Evolutionary conservation across 768 basidiomycete genomes (phyloP).

Genomic region (Leccinellum albellum): DNA sequence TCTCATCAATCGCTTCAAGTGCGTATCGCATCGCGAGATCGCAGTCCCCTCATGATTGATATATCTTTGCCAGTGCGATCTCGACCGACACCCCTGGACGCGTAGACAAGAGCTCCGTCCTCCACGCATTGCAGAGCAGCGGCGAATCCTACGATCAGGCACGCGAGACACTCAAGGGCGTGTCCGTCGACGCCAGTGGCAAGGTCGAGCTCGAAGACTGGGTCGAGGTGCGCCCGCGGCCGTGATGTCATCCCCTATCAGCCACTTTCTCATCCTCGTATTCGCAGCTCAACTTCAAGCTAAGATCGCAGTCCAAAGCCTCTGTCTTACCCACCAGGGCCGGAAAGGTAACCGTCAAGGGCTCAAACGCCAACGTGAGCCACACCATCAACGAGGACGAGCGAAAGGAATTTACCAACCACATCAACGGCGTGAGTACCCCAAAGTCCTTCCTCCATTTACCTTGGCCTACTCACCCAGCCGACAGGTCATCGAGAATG

Average conservation of each 20-base stretch:
- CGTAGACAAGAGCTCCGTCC: slow-evolving; percentile 75
- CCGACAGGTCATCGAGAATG: slow-evolving; percentile 82
- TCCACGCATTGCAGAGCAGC: slow-evolving; percentile 71
- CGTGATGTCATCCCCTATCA: slow-evolving; percentile 21
- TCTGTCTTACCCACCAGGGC: slow-evolving; percentile 58
- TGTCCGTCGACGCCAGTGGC: slow-evolving; percentile 91
- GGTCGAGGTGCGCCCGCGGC: slow-evolving; percentile 71
- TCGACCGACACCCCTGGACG: slow-evolving; percentile 78
- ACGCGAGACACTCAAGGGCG: slow-evolving; percentile 86
- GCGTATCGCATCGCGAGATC: slow-evolving; percentile 35
- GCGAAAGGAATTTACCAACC: slow-evolving; percentile 91
- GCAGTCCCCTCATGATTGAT: not conserved
- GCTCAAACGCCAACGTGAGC: slow-evolving; percentile 91
- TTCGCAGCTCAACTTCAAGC: slow-evolving; percentile 74
- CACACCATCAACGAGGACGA: slow-evolving; percentile 99
- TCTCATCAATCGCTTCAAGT: slow-evolving; percentile 96
- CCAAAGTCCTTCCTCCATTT: not conserved
- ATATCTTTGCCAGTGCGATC: slow-evolving; percentile 50
- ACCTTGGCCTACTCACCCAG: slow-evolving; percentile 2
- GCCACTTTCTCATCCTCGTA: slow-evolving; percentile 10
- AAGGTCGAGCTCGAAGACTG: slow-evolving; percentile 97
- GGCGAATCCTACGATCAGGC: slow-evolving; percentile 91
- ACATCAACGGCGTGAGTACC: slow-evolving; percentile 86
- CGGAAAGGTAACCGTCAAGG: slow-evolving; percentile 91
- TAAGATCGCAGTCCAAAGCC: slow-evolving; percentile 48